Percentiles rank a stretch among this genome's conserved stretches.
Conservation (phyloP, 106 monocot species). For the Platanthera guangdongensis region DNA sequence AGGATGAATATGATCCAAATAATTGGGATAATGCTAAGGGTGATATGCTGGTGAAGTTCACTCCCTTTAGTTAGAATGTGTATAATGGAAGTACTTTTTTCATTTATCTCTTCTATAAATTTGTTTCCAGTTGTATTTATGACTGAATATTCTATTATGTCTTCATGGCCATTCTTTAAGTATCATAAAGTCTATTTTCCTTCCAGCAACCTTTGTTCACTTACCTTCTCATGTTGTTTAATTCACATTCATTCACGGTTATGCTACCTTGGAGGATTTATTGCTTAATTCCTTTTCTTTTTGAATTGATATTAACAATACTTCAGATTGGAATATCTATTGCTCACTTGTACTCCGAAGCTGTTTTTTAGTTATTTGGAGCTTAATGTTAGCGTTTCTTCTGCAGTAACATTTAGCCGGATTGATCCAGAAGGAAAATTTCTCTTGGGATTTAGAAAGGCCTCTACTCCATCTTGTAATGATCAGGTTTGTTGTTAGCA, state of each 20-base stretch:
- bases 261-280: neutral
- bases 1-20: too few relatives aligned
- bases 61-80: neutral
- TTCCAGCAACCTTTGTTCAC: neutral
- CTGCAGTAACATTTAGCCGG: conserved; percentile 93
- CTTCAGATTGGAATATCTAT: neutral
- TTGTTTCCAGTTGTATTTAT: neutral
- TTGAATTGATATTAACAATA: neutral
- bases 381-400: conserved; percentile 6
- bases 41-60: neutral
- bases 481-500: conserved; percentile 45
- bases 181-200: neutral
- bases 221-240: neutral
- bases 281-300: neutral
- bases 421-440: conserved; percentile 94
- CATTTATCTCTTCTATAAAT: neutral
- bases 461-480: conserved; percentile 30
- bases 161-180: neutral
- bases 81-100: neutral
- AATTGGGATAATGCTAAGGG: too few relatives aligned
- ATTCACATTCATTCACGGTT: neutral
- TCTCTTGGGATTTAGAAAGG: conserved; percentile 94
- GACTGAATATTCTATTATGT: neutral
- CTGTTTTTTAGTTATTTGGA: conserved; percentile 2
- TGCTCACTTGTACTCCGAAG: neutral